Base-by-base conservation (phyloP, 2,329 filamentous ascomycete species). In the Paramyrothecium sp. region DNA sequence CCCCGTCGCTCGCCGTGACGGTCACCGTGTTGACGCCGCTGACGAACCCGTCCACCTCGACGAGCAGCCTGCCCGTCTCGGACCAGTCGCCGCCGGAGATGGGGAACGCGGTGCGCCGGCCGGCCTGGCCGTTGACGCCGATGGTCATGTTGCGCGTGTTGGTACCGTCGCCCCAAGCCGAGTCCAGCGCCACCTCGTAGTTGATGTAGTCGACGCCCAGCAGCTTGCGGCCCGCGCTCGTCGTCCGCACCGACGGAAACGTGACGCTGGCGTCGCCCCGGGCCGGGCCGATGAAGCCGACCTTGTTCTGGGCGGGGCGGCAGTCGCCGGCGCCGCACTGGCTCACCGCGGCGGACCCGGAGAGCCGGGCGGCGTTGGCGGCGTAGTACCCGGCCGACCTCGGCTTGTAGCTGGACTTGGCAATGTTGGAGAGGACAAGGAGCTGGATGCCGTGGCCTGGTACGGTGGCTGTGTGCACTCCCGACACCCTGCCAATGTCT, bases 141-240 rank as follows among this genome's bases (percentile, higher is more conserved):
- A 84, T 66, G 0, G 80, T 81, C 64, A 82, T 71, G 55, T 83
- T 83, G 1, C 80, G 68, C 0, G 79, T 76, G 60, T 82, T 84
- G 1, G 75, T 72, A 0, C 77, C 80, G 60, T 65, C 74, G 0
- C 62, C 73, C 69, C 78, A 82, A 0, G 76, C 69, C 0, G 69
- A 73, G 2, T 65, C 66, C 17, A 80, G 73, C 0, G 75, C 72
- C 12, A 81, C 71, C 10, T 82, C 80, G 59, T 83, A 82, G 67
- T 83, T 83, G 66, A 81, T 78, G 50, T 76, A 82, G 62, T 81
- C 78, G 13, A 83, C 65, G 1, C 76, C 77, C 1, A 83, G 57
- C 33, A 78, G 73, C 57, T 77, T 74, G 3, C 62, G 62, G 1
- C 75, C 73, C 3, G 59, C 65, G 0, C 65, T 70, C 1, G 68